Percentiles rank a stretch among this genome's conserved stretches.
Conservation (phyloP, 2,329 filamentous ascomycete genomes). For the Hymenoscyphus fructigenus region DNA sequence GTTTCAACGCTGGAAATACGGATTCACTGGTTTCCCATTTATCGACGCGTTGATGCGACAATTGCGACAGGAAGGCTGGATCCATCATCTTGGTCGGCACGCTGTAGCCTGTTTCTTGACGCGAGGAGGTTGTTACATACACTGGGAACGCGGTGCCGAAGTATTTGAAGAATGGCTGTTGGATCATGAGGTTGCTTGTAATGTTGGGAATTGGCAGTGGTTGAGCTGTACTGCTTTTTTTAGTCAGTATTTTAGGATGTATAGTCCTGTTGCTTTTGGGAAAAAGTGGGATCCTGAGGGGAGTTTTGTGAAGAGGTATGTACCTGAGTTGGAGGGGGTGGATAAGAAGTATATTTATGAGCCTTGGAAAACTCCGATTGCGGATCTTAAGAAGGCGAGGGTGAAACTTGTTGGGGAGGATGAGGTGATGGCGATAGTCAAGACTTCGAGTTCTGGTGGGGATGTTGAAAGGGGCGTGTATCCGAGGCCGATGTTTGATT, state of each 20-base stretch:
- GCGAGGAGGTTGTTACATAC: conserved; percentile 72
- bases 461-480: background rate
- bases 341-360: conserved; percentile 75
- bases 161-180: conserved; percentile 76
- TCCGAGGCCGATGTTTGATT: conserved; percentile 9
- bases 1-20: conserved; percentile 68
- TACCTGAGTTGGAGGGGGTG: conserved; percentile 63
- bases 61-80: conserved; percentile 70
- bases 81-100: conserved; percentile 75
- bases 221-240: conserved; percentile 74
- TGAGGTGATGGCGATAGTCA: background rate
- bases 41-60: conserved; percentile 81
- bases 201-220: conserved; percentile 79
- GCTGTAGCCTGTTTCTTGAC: conserved; percentile 82
- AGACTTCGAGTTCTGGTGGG: background rate
- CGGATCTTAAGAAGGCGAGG: conserved; percentile 56
- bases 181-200: conserved; percentile 73
- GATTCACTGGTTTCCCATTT: conserved; percentile 74
- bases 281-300: conserved; percentile 75
- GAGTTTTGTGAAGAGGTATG: conserved; percentile 60
- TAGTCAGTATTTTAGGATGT: conserved; percentile 68
- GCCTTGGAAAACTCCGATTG: conserved; percentile 70
- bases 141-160: conserved; percentile 76
- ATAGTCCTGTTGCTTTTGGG: conserved; percentile 68
- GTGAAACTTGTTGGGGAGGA: background rate